phyloP scores from a whole-genome alignment of 805 yeast species.

The Metschnikowia picachoensis region DNA sequence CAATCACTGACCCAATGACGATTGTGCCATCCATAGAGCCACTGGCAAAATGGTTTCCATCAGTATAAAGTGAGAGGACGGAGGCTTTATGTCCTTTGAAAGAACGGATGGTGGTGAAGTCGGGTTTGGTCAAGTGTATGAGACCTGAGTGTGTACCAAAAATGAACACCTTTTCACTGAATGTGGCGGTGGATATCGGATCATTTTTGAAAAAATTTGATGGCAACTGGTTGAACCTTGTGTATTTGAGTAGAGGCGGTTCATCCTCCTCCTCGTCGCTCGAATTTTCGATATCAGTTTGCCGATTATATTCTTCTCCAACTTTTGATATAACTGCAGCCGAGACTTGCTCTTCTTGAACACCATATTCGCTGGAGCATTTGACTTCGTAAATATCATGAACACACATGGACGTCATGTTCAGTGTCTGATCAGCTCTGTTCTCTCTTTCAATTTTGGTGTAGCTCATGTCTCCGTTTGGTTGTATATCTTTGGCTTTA shows the following conservation, averaged over 20 bases:
- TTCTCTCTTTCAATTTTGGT: too few species aligned
- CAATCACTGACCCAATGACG: slow-evolving; percentile 66
- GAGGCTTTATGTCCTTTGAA: slow-evolving; percentile 85
- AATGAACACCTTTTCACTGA: slow-evolving; percentile 57
- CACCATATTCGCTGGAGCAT: too few species aligned
- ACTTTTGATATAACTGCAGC: too few species aligned
- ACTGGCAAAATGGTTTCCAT: slow-evolving; percentile 73
- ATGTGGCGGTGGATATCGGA: slow-evolving; percentile 67
- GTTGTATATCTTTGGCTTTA: too few species aligned
- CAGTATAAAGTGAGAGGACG: slow-evolving; percentile 65
- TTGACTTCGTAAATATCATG: too few species aligned
- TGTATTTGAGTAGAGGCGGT: slow-evolving; percentile 73
- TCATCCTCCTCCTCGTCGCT: slow-evolving; percentile 25
- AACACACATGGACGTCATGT: too few species aligned
- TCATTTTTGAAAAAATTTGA: slow-evolving; percentile 67
- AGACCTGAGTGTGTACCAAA: slow-evolving; percentile 92
- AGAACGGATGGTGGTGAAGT: slow-evolving; percentile 61
- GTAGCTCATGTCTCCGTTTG: too few species aligned
- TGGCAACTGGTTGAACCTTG: slow-evolving; percentile 67
- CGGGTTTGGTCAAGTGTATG: slow-evolving; percentile 61
- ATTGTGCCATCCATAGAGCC: slow-evolving; percentile 95
- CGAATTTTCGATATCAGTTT: background rate
- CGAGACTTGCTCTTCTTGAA: too few species aligned
- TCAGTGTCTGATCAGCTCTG: too few species aligned
- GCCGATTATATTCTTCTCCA: too few species aligned